Base-by-base conservation (phyloP, 2,329 filamentous ascomycete species). In the Metarhizium brunneum region DNA sequence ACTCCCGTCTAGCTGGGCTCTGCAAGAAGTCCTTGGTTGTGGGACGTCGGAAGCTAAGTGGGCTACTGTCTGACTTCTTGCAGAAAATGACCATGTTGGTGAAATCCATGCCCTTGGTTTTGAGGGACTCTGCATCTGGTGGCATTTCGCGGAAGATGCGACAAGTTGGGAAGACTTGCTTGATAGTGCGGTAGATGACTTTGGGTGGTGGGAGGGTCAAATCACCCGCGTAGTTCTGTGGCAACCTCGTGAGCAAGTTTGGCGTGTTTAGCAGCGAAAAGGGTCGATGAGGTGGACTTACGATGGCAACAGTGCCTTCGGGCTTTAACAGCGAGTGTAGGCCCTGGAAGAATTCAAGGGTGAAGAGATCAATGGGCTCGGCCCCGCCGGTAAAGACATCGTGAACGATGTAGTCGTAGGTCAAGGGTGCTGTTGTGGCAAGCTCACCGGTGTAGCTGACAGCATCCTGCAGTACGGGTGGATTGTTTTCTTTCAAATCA, bases 41-140 rank as follows among this genome's bases (percentile, higher is more conserved):
- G 0, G 91, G 82, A 16, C 76, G 65, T 13, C 92, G 81, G 74
- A 97, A 97, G 0, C 67, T 73, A 42, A 91, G 72, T 0, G 72
- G 64, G 3, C 64, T 47, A 6, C 38, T 64, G 29, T 59, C 56
- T 11, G 73, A 76, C 71, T 91, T 92, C 57, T 82, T 85, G 77
- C 94, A 99, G 75, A 96, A 96, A 58, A 97, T 84, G 50, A 97
- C 88, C 81, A 97, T 90, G 75, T 99, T 99, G 67, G 91, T 90
- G 69, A 97, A 96, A 66, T 96, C 89, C 32, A 74, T 72, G 2
- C 75, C 76, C 18, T 75, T 70, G 47, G 73, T 66, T 40, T 76
- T 74, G 25, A 82, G 69, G 7, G 74, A 71, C 29, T 74, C 71
- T 1, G 72, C 70, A 4, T 81, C 74, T 2, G 76, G 71, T 4